phyloP scores from a whole-genome alignment of 768 basidiomycete species.

The Glaciozyma antarctica region DNA sequence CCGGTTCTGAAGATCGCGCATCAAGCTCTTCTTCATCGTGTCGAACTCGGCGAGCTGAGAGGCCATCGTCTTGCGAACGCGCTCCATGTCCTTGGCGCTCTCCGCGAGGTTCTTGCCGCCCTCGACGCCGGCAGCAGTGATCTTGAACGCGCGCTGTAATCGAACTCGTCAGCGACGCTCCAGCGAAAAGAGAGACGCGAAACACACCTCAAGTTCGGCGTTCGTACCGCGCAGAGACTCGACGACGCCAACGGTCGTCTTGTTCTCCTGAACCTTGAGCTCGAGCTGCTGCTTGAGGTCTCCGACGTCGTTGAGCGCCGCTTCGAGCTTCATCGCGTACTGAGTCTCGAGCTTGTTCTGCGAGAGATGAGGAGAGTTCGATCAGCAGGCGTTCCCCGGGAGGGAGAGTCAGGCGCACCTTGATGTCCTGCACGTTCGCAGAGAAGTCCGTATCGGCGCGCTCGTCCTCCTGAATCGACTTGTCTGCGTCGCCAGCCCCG shows the following conservation, averaged over 20 bases:
- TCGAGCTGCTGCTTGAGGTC: slow-evolving; percentile 89
- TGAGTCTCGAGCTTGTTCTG: slow-evolving; percentile 90
- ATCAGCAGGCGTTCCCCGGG: neutral
- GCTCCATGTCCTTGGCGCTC: slow-evolving; percentile 92
- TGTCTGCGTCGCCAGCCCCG: slow-evolving; percentile 51
- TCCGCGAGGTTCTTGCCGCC: slow-evolving; percentile 94
- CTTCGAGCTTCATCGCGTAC: slow-evolving; percentile 83
- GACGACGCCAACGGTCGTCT: slow-evolving; percentile 70
- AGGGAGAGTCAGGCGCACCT: slow-evolving; percentile 48
- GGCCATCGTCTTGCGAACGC: slow-evolving; percentile 90
- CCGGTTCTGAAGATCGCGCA: slow-evolving; percentile 97
- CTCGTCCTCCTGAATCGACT: slow-evolving; percentile 82
- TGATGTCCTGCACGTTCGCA: slow-evolving; percentile 80
- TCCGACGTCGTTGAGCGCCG: slow-evolving; percentile 68
- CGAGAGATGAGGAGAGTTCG: accelerated
- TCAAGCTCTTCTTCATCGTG: slow-evolving; percentile 93
- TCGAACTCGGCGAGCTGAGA: slow-evolving; percentile 98
- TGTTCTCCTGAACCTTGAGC: slow-evolving; percentile 68
- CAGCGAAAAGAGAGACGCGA: neutral
- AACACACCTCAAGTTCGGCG: slow-evolving; percentile 85
- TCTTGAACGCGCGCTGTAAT: slow-evolving; percentile 81
- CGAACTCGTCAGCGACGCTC: neutral
- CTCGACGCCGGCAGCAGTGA: slow-evolving; percentile 92
- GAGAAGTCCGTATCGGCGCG: slow-evolving; percentile 69
- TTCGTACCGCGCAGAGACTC: slow-evolving; percentile 93